phyloP scores from a whole-genome alignment of 73 alveolate genomes.

The Urostyla sp. region DNA sequence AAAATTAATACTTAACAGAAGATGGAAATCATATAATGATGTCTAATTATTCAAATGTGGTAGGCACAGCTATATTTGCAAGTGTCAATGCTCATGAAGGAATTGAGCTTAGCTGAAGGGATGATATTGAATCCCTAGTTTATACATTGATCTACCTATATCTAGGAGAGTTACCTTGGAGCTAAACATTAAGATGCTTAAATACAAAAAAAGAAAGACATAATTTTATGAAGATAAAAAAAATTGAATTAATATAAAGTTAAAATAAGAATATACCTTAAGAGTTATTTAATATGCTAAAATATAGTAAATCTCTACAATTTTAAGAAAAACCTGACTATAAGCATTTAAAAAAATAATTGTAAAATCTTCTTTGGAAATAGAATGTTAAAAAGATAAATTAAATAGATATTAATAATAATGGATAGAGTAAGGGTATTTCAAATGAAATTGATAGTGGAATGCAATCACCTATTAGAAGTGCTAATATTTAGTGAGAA shows the following conservation, averaged over 20 bases:
- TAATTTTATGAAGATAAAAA: neutral
- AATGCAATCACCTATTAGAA: too few species aligned
- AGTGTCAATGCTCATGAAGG: conserved; percentile 20
- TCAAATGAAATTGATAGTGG: too few species aligned
- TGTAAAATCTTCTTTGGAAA: neutral
- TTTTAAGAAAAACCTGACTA: conserved; percentile 17
- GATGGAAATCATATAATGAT: conserved; percentile 16
- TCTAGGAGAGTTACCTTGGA: conserved; percentile 39
- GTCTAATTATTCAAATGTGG: conserved; percentile 6
- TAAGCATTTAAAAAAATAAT: neutral
- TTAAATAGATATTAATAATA: neutral
- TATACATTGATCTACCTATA: conserved; percentile 20
- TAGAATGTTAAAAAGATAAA: neutral
- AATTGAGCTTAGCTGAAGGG: conserved; percentile 10
- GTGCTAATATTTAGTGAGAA: too few species aligned
- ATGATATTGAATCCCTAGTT: conserved; percentile 39
- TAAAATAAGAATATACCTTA: neutral
- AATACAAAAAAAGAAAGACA: conserved; percentile 47
- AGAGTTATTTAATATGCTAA: conserved; percentile 18
- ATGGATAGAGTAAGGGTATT: too few species aligned
- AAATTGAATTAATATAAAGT: neutral
- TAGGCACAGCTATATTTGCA: conserved; percentile 34
- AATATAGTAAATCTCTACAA: neutral
- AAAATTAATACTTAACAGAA: neutral
- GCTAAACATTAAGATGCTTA: neutral